These are phyloP conservation scores for Agastache rugosa DNA, from an alignment of 257 asterid species.

Conservation along the genomic window DNA sequence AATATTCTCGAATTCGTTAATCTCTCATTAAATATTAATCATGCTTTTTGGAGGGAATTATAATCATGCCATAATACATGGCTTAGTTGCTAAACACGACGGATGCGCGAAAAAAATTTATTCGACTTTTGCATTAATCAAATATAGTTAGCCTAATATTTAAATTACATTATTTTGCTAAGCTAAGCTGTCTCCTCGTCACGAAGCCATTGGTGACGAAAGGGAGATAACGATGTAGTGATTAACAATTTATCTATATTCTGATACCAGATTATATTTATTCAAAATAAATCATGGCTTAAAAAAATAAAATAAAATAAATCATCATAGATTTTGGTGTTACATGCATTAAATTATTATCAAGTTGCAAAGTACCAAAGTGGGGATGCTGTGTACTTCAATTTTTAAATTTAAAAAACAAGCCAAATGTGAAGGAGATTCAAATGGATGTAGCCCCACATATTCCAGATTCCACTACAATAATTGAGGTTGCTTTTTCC, in stretches of 20 bases:
- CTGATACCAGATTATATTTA: background rate
- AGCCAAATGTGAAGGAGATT: conserved; percentile 23
- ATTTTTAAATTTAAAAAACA: conserved; percentile 1
- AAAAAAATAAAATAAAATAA: too few species aligned
- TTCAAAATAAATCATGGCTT: background rate
- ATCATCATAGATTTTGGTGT: conserved; percentile 9
- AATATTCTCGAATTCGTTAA: background rate
- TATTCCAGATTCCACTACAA: conserved; percentile 46
- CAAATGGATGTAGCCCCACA: conserved; percentile 39
- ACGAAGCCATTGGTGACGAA: conserved; percentile 23
- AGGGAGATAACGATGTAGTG: conserved; percentile 36
- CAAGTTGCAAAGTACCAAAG: conserved; percentile 45
- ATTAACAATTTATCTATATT: background rate
- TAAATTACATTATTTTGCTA: conserved; percentile 25
- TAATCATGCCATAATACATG: background rate
- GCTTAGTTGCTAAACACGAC: background rate
- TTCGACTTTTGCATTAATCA: background rate
- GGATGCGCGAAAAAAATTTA: background rate
- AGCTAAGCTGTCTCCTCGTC: conserved; percentile 45
- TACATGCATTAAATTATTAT: conserved; percentile 8
- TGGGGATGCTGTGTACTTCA: conserved; percentile 40
- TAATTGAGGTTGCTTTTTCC: conserved; percentile 40
- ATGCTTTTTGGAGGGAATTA: background rate
- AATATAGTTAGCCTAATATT: background rate
- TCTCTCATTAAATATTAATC: background rate